Conservation (phyloP, 2,329 filamentous ascomycete species). For the Aureobasidium sp. region DNA sequence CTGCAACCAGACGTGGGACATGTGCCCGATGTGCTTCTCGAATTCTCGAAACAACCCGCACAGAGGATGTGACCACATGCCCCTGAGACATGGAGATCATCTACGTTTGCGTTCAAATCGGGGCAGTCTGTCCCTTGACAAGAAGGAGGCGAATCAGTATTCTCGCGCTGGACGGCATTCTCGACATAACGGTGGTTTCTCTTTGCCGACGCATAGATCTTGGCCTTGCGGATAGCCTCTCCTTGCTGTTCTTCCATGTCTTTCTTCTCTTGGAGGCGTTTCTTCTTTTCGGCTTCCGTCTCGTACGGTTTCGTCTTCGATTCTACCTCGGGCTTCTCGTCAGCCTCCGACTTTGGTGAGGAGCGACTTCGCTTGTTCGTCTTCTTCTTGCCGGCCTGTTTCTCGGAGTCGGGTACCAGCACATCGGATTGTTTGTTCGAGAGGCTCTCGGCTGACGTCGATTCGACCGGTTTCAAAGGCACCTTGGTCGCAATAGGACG, state of each 20-base stretch:
- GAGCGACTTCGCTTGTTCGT: no score
- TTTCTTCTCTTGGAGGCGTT: no score
- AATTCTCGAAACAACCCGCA: slow-evolving; percentile 30
- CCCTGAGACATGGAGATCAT: neutral
- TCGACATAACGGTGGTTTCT: neutral
- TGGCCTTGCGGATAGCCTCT: neutral
- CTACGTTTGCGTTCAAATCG: neutral
- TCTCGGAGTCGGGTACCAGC: no score
- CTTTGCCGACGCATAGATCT: neutral
- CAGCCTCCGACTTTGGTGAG: no score
- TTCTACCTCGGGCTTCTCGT: no score
- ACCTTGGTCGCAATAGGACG: no score
- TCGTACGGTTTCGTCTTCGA: no score
- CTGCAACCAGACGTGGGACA: slow-evolving; percentile 39
- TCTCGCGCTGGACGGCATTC: neutral
- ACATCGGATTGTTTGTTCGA: no score
- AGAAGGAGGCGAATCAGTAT: neutral
- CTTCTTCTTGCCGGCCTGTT: no score
- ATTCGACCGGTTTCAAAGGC: no score
- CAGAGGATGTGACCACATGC: neutral
- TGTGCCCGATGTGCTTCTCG: slow-evolving; percentile 24
- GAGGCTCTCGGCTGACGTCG: no score
- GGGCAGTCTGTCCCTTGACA: neutral
- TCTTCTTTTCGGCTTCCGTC: no score
- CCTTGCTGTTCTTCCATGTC: neutral